Evolutionary conservation across 1,284 basidiomycete genomes (phyloP).

Genomic region (Rhodotorula sp.): DNA sequence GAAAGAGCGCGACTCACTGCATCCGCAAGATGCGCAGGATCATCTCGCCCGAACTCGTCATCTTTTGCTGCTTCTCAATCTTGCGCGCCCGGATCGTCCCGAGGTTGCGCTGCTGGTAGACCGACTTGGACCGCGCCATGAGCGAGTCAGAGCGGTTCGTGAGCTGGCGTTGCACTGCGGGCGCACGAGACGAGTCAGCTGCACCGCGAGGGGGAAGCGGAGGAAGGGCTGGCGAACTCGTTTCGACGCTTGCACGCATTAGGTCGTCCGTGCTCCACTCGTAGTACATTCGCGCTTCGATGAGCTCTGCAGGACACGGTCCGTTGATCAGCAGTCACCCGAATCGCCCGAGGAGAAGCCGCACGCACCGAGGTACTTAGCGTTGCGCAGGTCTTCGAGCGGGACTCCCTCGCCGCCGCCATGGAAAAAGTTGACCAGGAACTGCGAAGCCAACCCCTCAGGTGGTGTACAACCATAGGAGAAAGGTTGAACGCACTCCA

Average conservation of each 20-base stretch:
- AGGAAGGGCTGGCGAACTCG: slow-evolving; percentile 47
- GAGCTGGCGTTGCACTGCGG: slow-evolving; percentile 55
- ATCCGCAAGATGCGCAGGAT: slow-evolving; percentile 90
- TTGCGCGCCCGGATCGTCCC: slow-evolving; percentile 96
- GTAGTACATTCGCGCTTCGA: slow-evolving; percentile 87
- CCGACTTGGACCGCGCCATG: slow-evolving; percentile 71
- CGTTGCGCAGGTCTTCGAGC: slow-evolving; percentile 84
- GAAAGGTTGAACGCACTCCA: slow-evolving; percentile 59
- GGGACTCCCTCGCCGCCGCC: slow-evolving; percentile 84
- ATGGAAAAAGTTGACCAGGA: slow-evolving; percentile 91
- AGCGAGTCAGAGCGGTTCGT: slow-evolving; percentile 20
- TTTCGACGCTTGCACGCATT: slow-evolving; percentile 35
- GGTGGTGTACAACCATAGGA: background rate
- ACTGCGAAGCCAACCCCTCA: slow-evolving; percentile 54
- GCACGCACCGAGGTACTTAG: slow-evolving; percentile 74
- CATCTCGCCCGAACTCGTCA: slow-evolving; percentile 70
- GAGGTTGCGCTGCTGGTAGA: slow-evolving; percentile 80
- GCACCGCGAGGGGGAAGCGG: background rate
- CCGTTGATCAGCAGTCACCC: slow-evolving; percentile 6
- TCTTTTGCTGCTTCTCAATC: slow-evolving; percentile 76
- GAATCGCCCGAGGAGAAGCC: slow-evolving; percentile 29
- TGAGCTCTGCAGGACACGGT: slow-evolving; percentile 57
- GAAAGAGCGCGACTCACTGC: slow-evolving; percentile 46
- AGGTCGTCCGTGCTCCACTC: slow-evolving; percentile 72
- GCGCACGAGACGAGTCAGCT: background rate